Evolutionary conservation across 2,329 filamentous ascomycete genomes (phyloP).

Genomic region (Geosmithia putterillii): DNA sequence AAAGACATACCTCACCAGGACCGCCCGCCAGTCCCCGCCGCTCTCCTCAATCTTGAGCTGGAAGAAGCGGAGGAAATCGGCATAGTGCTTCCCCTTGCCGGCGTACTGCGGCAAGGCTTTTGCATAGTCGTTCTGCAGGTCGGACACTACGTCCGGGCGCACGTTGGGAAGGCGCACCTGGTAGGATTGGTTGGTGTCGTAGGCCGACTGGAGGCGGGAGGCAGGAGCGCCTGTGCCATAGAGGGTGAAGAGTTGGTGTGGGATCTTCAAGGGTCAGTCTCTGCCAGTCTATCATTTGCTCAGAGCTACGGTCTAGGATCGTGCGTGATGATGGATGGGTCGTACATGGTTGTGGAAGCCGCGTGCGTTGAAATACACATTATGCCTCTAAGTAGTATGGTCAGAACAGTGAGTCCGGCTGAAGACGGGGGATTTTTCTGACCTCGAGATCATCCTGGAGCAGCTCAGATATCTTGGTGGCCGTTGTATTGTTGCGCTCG

Average conservation of each 20-base stretch:
- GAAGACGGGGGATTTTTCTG: conserved; percentile 1
- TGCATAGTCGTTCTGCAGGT: conserved; percentile 40
- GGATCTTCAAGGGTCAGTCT: conserved; percentile 29
- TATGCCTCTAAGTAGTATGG: conserved; percentile 30
- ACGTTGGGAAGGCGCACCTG: conserved; percentile 42
- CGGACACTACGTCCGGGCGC: conserved; percentile 36
- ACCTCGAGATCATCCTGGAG: conserved; percentile 64
- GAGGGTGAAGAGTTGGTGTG: conserved; percentile 63
- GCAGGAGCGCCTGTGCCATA: conserved; percentile 62
- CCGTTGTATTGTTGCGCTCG: conserved; percentile 42
- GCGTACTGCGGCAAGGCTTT: conserved; percentile 43
- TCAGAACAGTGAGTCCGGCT: background rate
- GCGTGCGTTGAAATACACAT: conserved; percentile 66
- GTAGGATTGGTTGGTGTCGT: conserved; percentile 51
- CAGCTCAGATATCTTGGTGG: conserved; percentile 50
- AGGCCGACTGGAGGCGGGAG: conserved; percentile 47
- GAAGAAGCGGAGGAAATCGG: conserved; percentile 68
- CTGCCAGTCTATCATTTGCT: background rate
- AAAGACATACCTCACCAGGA: conserved; percentile 58
- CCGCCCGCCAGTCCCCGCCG: conserved; percentile 42
- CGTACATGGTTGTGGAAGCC: conserved; percentile 74
- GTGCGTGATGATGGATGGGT: background rate
- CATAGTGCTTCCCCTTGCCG: conserved; percentile 51
- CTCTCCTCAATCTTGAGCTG: conserved; percentile 55
- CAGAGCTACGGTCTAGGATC: no score